A percentile compares a stretch with the other conserved stretches of the same genome.
Conservation (phyloP, 805 yeast genomes). For the Yamadazyma sp. region DNA sequence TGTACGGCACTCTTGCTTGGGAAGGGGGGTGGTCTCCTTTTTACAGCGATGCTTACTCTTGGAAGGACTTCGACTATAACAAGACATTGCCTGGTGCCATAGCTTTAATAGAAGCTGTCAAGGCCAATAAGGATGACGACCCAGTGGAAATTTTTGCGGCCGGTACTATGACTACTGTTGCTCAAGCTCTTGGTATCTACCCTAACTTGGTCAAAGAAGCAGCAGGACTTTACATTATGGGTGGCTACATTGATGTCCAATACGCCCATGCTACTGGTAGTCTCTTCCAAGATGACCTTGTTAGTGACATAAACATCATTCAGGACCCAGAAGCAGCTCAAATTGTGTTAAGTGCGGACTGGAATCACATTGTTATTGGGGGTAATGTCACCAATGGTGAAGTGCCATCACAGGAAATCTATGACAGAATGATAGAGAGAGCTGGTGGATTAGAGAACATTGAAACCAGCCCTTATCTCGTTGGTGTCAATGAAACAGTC, state of each 20-base stretch:
- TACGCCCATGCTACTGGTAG: slow-evolving; percentile 32
- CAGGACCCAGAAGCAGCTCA: slow-evolving; percentile 49
- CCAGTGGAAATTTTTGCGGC: slow-evolving; percentile 37
- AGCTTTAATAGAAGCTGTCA: slow-evolving; percentile 42
- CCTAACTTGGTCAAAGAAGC: slow-evolving; percentile 40
- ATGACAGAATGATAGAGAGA: slow-evolving; percentile 32
- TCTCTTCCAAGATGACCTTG: slow-evolving; percentile 29
- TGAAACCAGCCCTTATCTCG: slow-evolving; percentile 26
- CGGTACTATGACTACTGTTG: slow-evolving; percentile 45
- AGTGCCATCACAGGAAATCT: slow-evolving; percentile 38
- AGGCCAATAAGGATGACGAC: slow-evolving; percentile 34
- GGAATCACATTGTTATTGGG: slow-evolving; percentile 40
- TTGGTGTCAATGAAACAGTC: slow-evolving; percentile 27
- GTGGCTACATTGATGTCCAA: slow-evolving; percentile 45
- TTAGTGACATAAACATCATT: slow-evolving; percentile 44
- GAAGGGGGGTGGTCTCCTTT: slow-evolving; percentile 38
- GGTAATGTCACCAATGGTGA: slow-evolving; percentile 43
- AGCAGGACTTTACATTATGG: slow-evolving; percentile 43
- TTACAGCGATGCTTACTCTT: slow-evolving; percentile 31
- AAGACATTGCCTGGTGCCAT: slow-evolving; percentile 34
- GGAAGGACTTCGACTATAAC: slow-evolving; percentile 31
- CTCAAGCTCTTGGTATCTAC: slow-evolving; percentile 43
- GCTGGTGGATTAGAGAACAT: slow-evolving; percentile 34
- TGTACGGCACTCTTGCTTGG: slow-evolving; percentile 43
- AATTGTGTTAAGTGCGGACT: slow-evolving; percentile 40